Evolutionary conservation across 441 rosid genomes (phyloP).

Genomic region (Pelargonium citronellum): DNA sequence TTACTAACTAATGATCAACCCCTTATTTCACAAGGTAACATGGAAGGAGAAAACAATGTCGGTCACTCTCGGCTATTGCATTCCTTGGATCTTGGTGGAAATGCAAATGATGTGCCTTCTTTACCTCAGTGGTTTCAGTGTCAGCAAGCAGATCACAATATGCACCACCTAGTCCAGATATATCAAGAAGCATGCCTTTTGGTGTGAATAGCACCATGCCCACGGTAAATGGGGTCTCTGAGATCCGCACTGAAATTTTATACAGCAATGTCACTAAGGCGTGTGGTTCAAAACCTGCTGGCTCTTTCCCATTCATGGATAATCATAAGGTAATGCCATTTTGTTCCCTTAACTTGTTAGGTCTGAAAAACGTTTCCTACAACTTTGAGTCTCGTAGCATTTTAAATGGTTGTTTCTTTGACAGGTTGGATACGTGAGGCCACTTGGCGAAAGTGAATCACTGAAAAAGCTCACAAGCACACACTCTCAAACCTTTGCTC

Average conservation of each 20-base stretch:
- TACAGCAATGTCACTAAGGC: slow-evolving; percentile 17
- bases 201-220: slow-evolving; percentile 17
- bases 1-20: too few species aligned
- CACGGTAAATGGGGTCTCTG: slow-evolving; percentile 13
- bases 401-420: neutral
- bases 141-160: slow-evolving; percentile 23
- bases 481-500: slow-evolving; percentile 22
- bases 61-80: too few species aligned
- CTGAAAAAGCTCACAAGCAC: slow-evolving; percentile 8
- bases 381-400: neutral
- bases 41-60: too few species aligned
- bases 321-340: slow-evolving; percentile 19
- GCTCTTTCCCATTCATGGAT: slow-evolving; percentile 21
- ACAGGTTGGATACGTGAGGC: slow-evolving; percentile 25
- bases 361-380: neutral
- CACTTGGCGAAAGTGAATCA: slow-evolving; percentile 18
- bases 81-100: too few species aligned
- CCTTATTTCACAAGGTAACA: too few species aligned
- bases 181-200: slow-evolving; percentile 22
- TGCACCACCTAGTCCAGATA: slow-evolving; percentile 19
- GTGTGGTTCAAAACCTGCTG: slow-evolving; percentile 19
- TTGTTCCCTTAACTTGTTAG: neutral
- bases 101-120: neutral
- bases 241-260: slow-evolving; percentile 14
- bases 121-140: slow-evolving; percentile 25